phyloP scores from a whole-genome alignment of 495 filamentous ascomycete genomes.

The Gamarada debralockiae region DNA sequence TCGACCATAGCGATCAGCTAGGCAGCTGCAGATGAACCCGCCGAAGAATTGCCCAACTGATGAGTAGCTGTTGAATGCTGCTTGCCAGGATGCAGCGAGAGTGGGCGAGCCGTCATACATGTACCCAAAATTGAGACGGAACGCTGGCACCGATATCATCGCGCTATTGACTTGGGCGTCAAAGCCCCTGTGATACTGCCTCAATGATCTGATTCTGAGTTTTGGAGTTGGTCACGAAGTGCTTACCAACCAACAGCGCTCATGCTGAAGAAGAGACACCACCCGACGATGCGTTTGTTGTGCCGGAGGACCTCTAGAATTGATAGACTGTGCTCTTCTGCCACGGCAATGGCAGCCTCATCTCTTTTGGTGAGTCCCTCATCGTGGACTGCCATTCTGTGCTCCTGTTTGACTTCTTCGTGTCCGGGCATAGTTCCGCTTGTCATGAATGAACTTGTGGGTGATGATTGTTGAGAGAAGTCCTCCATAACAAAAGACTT shows the following conservation, averaged over 20 bases:
- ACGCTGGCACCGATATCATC: conserved; percentile 33
- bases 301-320: conserved; percentile 10
- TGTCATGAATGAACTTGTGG: no score
- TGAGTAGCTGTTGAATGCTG: conserved; percentile 7
- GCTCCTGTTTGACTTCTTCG: no score
- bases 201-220: background rate
- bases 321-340: background rate
- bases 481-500: no score
- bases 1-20: conserved; percentile 42
- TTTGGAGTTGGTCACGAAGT: background rate
- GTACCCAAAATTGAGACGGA: conserved; percentile 32
- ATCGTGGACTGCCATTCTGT: background rate
- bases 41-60: conserved; percentile 32
- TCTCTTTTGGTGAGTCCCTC: background rate
- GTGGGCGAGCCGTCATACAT: conserved; percentile 26
- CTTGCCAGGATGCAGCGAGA: conserved; percentile 32
- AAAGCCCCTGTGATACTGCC: conserved; percentile 25
- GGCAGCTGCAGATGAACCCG: conserved; percentile 40
- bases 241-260: conserved; percentile 26
- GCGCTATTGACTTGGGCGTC: conserved; percentile 35
- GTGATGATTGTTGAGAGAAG: no score
- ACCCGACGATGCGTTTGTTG: conserved; percentile 18
- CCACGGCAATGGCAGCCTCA: background rate
- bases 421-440: no score
- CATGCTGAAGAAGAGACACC: conserved; percentile 16